These are phyloP conservation scores for Linum tenue DNA, from an alignment of 345 rosid genomes.

Conservation along the genomic window DNA sequence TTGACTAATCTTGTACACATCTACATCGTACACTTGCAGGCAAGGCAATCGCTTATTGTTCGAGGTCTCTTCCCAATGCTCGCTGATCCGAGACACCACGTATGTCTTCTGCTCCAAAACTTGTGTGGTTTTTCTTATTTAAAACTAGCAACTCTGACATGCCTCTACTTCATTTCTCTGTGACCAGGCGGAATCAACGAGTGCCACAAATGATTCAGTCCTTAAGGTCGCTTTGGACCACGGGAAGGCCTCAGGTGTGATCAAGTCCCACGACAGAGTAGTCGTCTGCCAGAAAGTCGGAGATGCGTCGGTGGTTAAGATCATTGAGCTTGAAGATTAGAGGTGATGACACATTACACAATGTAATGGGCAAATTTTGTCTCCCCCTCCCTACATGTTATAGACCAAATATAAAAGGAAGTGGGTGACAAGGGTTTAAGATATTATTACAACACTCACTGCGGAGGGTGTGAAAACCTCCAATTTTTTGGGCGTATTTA, in stretches of 20 bases:
- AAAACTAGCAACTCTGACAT: background rate
- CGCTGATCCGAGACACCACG: slow-evolving; percentile 82
- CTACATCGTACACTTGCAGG: slow-evolving; percentile 27
- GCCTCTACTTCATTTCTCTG: background rate
- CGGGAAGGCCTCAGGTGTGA: slow-evolving; percentile 65
- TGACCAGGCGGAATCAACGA: slow-evolving; percentile 68
- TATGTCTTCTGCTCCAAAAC: slow-evolving; percentile 25
- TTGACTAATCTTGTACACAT: no score
- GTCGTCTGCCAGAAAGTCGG: slow-evolving; percentile 93
- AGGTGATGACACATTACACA: background rate
- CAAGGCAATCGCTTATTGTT: slow-evolving; percentile 76
- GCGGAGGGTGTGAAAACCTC: background rate
- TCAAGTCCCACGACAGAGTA: slow-evolving; percentile 74
- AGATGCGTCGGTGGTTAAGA: slow-evolving; percentile 84
- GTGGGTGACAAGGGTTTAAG: background rate
- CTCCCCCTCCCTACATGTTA: background rate
- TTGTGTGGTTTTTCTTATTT: background rate
- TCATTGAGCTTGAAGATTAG: slow-evolving; percentile 80
- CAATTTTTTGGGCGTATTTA: no score
- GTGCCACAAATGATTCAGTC: slow-evolving; percentile 73
- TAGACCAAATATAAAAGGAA: background rate
- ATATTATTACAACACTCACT: background rate
- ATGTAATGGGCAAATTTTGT: background rate
- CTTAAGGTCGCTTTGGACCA: slow-evolving; percentile 83
- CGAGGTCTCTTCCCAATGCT: slow-evolving; percentile 94